phyloP scores from a whole-genome alignment of 2,329 filamentous ascomycete species.

The Phialophora chinensis region DNA sequence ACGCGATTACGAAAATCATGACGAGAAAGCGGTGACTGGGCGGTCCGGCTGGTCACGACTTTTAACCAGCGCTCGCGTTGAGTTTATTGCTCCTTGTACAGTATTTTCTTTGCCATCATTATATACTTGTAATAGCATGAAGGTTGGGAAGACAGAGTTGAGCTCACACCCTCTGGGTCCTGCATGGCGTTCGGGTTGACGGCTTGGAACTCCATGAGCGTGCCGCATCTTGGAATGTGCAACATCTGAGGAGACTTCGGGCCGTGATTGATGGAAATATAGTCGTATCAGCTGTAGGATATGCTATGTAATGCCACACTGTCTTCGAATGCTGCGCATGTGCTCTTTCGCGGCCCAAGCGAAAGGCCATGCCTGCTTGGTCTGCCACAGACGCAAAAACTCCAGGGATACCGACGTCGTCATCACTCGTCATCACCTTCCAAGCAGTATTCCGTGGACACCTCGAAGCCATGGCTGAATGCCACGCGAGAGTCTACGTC shows the following conservation, averaged over 20 bases:
- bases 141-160: not conserved
- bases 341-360: not conserved
- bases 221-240: not conserved
- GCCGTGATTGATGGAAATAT: not conserved
- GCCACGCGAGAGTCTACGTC: not conserved
- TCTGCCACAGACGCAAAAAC: not conserved
- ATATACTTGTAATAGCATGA: constrained; percentile 6
- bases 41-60: not conserved
- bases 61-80: not conserved
- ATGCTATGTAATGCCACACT: not conserved
- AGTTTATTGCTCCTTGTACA: not conserved
- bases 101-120: not conserved
- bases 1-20: constrained; percentile 94
- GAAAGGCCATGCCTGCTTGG: not conserved
- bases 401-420: not conserved
- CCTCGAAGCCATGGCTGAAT: not conserved
- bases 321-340: not conserved
- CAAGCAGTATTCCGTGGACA: not conserved
- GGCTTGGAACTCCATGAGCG: not conserved
- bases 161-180: not conserved
- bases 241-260: not conserved
- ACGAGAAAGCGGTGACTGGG: constrained; percentile 55
- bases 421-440: not conserved
- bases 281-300: not conserved
- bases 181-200: not conserved